Base-by-base conservation (phyloP, 495 filamentous ascomycete species). In the Trichoderma gamsii region DNA sequence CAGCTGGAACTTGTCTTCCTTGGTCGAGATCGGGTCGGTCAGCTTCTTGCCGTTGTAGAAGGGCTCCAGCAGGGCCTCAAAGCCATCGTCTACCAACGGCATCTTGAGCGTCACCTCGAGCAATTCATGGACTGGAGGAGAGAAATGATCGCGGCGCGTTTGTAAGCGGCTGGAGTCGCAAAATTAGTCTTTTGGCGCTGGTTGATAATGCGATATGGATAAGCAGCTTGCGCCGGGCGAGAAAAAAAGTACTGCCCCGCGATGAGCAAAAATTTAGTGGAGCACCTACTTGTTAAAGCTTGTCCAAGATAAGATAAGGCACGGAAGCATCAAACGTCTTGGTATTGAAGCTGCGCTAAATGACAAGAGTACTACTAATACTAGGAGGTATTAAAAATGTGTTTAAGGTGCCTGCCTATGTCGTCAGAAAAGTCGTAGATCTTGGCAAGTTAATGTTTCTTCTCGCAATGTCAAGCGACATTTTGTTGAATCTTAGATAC, bases 21-120 rank as follows among this genome's bases (percentile, higher is more conserved):
- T 93, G n/a, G 96, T 97, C 49, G 91, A 87, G 73, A 99, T 97
- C 0, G 93, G 91, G 70, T 97, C 95, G 0, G 92, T 97, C 66
- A 98, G 79, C 65, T 87, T 88, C 76, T 98, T 99, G 67, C 91
- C 93, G 72, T 94, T 92, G 78, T 99, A 99, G 76, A 98, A 97
- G 0, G 95, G 95, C 78, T 96, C 88, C 52, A 98, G 82, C 16
- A 97, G 86, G 65, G 92, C 92, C 78, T 97, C 90, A 73, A 97
- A 97, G 66, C 81, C 80, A 76, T 86, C 78, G 75, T 82, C 80
- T 69, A 79, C 77, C 41, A 76, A 73, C 68, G 75, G 75, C 77
- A 83, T 84, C 70, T 73, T 78, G 76, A 52, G 63, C 67, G 67
- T 56, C 41, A 64, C 41, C 67, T 69, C 66, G 35, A 43, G 69